Base-by-base conservation (phyloP, 768 basidiomycete genomes). In the Coprinopsis sp. region DNA sequence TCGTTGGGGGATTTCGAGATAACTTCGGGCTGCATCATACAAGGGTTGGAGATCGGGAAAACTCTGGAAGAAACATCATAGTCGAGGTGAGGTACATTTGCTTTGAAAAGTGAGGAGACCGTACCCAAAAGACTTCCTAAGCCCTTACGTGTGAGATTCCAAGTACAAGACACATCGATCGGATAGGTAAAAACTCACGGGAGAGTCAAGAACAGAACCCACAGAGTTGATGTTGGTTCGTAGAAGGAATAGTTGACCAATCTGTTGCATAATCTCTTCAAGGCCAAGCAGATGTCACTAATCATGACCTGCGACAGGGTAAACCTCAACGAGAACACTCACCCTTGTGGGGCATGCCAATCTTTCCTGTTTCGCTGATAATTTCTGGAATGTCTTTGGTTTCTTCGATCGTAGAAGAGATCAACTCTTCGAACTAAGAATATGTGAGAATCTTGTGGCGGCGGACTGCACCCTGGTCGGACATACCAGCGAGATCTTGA, bases 201-300 rank as follows among this genome's bases (percentile, higher is more conserved):
- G 93, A 27, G 92, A 91, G 71, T 97, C 93, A 34, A 97, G 70
- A n/a, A 96, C 93, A 25, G 92, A 94, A 37, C 94, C 94, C 44
- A 96, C 93, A 36, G 91, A 87, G 56, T 93, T 92, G 56, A 96
- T 94, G 61, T 92, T 94, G 44, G 94, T 91, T 52, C 94, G 76
- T 55, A 96, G 71, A 30, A 97, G 82, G 67, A 97, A 97, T 33
- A 97, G 72, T 56, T 92, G 88, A 34, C 94, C 94, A 52, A 95
- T 97, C 65, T 96, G 91, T 60, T 89, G 87, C 94, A 97, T 95
- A 59, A 97, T 97, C 63, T 96, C 94, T 81, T n/a, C n/a, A n/a
- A n/a, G n/a, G n/a, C n/a, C n/a, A n/a, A 53, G 12, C 44, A 23
- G 38, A 44, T 45, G 47, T 38, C 33, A 52, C 8, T 46, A 49